Conservation (phyloP, 106 monocot species). For the Ottelia alismoides region DNA sequence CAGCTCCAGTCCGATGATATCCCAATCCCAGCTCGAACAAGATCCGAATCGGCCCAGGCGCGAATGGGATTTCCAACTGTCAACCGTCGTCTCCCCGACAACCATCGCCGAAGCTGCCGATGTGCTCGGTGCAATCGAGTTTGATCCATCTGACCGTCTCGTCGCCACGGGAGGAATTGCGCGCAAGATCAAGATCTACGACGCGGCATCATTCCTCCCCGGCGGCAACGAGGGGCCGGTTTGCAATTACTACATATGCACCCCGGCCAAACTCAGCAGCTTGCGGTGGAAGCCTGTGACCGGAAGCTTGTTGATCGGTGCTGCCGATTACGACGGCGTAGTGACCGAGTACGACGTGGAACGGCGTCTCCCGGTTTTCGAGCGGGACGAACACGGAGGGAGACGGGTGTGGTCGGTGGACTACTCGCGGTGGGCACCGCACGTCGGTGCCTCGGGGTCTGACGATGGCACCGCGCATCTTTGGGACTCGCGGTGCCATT, state of each 20-base stretch:
- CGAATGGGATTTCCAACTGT: constrained; percentile 73
- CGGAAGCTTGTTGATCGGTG: constrained; percentile 12
- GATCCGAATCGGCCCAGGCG: constrained; percentile 16
- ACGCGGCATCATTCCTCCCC: constrained; percentile 4
- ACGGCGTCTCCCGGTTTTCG: constrained; percentile 27
- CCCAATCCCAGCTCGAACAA: no score
- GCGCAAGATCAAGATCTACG: constrained; percentile 62
- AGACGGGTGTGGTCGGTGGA: constrained; percentile 76
- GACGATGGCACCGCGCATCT: constrained; percentile 62
- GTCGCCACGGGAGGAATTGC: constrained; percentile 87
- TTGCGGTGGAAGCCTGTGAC: constrained; percentile 37
- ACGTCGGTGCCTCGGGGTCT: constrained; percentile 50
- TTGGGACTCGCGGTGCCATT: constrained; percentile 54
- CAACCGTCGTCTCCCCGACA: constrained; percentile 27
- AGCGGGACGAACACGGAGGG: constrained; percentile 89
- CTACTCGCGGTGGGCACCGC: constrained; percentile 25
- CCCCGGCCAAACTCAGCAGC: constrained; percentile 95
- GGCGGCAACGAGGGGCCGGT: not conserved
- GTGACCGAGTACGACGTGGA: constrained; percentile 94
- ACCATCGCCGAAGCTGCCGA: constrained; percentile 23
- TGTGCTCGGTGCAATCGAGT: constrained; percentile 55
- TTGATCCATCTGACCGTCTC: constrained; percentile 44
- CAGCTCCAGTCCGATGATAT: no score
- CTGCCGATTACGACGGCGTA: constrained; percentile 94
- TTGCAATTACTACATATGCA: constrained; percentile 48